Base-by-base conservation (phyloP, 768 basidiomycete genomes). In the Lactarius sp. region DNA sequence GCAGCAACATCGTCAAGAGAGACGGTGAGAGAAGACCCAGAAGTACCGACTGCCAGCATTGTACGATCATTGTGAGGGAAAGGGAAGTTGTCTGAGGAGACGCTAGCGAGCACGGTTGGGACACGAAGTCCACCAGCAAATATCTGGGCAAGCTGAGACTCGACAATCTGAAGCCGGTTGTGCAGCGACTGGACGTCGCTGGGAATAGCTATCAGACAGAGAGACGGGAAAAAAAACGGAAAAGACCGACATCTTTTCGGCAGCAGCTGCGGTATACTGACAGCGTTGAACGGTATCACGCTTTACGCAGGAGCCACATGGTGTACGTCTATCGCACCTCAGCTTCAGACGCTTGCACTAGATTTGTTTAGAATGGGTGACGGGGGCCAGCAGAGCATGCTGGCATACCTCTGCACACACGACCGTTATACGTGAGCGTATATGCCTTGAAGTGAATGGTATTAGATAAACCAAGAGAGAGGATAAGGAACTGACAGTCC, bases 311-410 rank as follows among this genome's bases (percentile, higher is more conserved):
- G 85, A 86, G 0, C 84, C 83, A 67, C 91, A 93, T 0, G 91
- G 91, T 3, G 80, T 83, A 22, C 86, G 82, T 44, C 91, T 78
- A 75, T 93, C 91, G 71, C 91, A 94, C 76, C 87, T 91, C 58
- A 93, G 80, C 69, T 94, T 94, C 58, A 93, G 80, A 4, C 91
- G 88, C 73, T 93, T 93, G 78, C 91, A 94, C 88, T 93, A 71
- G 6, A 1, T 47, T 61, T 57, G 33, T 59, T 34, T 36, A 52
- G 52, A 18, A 49, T n/a, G 37, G 46, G 8, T 1, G 22, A 59
- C 16, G 37, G 56, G 27, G 42, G 13, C 31, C 4, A 46, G 34
- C 22, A 18, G 59, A 53, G 51, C 6, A 52, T 39, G 57, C 2
- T 16, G 56, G 69, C 80, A 37, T 39, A 88, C 88, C 84, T 91